Evolutionary conservation across 768 basidiomycete genomes (phyloP).

Genomic region (Coprinellus micaceus): DNA sequence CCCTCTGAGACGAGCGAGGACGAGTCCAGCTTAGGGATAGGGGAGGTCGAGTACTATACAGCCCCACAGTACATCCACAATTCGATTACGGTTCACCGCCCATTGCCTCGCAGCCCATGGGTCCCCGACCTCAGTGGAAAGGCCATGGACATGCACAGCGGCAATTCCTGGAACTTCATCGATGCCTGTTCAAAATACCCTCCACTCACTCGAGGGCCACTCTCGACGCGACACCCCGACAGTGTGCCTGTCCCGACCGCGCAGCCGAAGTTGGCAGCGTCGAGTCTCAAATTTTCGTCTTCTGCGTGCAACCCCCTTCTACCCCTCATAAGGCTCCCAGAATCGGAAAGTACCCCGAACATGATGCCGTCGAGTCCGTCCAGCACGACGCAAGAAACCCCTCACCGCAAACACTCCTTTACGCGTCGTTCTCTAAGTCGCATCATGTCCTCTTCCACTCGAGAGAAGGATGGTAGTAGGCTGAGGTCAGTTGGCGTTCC

Average conservation of each 20-base stretch:
- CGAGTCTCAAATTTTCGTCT: no score
- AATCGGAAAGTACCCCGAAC: background rate
- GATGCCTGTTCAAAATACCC: no score
- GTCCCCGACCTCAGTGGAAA: background rate
- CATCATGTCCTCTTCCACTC: background rate
- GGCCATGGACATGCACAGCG: no score
- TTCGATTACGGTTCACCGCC: no score
- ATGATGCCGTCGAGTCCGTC: no score
- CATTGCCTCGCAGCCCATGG: background rate
- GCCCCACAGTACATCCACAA: background rate
- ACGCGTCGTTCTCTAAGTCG: constrained; percentile 6
- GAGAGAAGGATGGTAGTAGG: background rate
- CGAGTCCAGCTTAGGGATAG: background rate
- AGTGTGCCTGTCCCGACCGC: no score
- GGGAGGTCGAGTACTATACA: background rate
- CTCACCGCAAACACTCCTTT: background rate
- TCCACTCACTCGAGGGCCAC: no score
- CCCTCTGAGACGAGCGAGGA: background rate
- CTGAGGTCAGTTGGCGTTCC: background rate
- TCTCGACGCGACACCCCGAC: no score
- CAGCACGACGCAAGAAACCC: no score
- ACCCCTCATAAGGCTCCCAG: background rate
- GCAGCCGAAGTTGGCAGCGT: background rate
- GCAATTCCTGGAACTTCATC: no score
- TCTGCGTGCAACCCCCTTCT: background rate